Conservation (phyloP, 257 asterid genomes). For the Lithospermum erythrorhizon region DNA sequence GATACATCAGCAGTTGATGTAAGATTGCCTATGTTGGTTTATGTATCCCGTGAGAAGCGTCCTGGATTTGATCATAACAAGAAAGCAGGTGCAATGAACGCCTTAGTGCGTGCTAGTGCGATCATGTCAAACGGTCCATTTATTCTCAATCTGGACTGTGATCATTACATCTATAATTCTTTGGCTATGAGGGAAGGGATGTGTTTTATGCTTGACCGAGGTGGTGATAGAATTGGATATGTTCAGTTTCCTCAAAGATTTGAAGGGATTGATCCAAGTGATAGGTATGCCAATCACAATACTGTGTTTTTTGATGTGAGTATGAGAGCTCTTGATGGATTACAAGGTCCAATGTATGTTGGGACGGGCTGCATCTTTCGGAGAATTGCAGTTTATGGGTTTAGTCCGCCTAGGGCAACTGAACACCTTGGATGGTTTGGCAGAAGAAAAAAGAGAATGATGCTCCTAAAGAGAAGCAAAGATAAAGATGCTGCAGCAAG, state of each 20-base stretch:
- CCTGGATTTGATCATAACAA: constrained; percentile 81
- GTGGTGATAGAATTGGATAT: constrained; percentile 80
- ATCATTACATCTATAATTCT: constrained; percentile 76
- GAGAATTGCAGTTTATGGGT: constrained; percentile 71
- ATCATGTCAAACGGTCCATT: constrained; percentile 89
- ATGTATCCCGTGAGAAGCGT: constrained; percentile 85
- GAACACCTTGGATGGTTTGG: constrained; percentile 91
- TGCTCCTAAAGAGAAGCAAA: constrained; percentile 37
- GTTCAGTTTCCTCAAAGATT: constrained; percentile 88
- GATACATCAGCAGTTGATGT: constrained; percentile 61
- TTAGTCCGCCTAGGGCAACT: constrained; percentile 84
- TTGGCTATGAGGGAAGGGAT: constrained; percentile 77
- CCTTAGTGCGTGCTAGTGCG: constrained; percentile 84
- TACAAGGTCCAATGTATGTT: constrained; percentile 95
- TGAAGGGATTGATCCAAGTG: constrained; percentile 88
- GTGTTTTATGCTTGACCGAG: constrained; percentile 94
- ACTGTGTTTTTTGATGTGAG: constrained; percentile 85
- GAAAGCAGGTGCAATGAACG: constrained; percentile 96
- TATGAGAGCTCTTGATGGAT: constrained; percentile 91
- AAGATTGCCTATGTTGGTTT: constrained; percentile 82
- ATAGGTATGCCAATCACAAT: constrained; percentile 85
- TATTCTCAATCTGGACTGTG: constrained; percentile 86
- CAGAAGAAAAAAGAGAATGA: constrained; percentile 29
- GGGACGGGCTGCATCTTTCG: constrained; percentile 92
- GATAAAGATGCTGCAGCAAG: constrained; percentile 21